Evolutionary conservation across 2,329 filamentous ascomycete genomes (phyloP).

Genomic region (Venturia aucupariae): DNA sequence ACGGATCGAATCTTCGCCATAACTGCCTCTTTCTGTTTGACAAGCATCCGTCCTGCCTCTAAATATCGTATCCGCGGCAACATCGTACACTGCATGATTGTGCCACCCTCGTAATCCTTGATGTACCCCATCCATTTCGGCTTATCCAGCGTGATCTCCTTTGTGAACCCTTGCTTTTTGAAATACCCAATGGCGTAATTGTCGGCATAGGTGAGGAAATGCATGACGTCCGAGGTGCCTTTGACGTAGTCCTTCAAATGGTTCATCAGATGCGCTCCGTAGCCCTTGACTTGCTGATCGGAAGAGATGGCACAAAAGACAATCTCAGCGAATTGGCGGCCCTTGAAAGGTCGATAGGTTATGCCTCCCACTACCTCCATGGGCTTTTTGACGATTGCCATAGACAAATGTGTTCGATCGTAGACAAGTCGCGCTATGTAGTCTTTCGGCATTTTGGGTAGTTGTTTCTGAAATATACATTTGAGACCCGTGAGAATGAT

Average conservation of each 20-base stretch:
- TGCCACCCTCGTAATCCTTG: slow-evolving; percentile 98
- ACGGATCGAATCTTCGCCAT: slow-evolving; percentile 91
- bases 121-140: slow-evolving; percentile 99
- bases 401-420: slow-evolving; percentile 89
- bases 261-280: slow-evolving; percentile 95
- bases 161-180: slow-evolving; percentile 98
- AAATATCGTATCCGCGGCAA: slow-evolving; percentile 89
- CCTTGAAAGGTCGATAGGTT: slow-evolving; percentile 89
- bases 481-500: slow-evolving; percentile 94
- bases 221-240: slow-evolving; percentile 92
- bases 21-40: slow-evolving; percentile 94
- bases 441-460: slow-evolving; percentile 98
- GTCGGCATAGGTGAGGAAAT: slow-evolving; percentile 96
- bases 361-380: slow-evolving; percentile 90
- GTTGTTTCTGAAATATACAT: slow-evolving; percentile 95
- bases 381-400: slow-evolving; percentile 95
- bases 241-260: slow-evolving; percentile 98
- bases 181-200: slow-evolving; percentile 99
- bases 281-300: slow-evolving; percentile 97
- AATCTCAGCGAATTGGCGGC: slow-evolving; percentile 90
- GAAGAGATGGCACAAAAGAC: slow-evolving; percentile 97
- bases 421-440: slow-evolving; percentile 97
- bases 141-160: slow-evolving; percentile 88
- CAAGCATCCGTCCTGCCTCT: slow-evolving; percentile 82
- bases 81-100: slow-evolving; percentile 99